A percentile compares a stretch with the other conserved stretches of the same genome.
These are phyloP conservation scores for Eremochloa ophiuroides DNA, from an alignment of 176 grass and related monocot species.

Conservation along the genomic window DNA sequence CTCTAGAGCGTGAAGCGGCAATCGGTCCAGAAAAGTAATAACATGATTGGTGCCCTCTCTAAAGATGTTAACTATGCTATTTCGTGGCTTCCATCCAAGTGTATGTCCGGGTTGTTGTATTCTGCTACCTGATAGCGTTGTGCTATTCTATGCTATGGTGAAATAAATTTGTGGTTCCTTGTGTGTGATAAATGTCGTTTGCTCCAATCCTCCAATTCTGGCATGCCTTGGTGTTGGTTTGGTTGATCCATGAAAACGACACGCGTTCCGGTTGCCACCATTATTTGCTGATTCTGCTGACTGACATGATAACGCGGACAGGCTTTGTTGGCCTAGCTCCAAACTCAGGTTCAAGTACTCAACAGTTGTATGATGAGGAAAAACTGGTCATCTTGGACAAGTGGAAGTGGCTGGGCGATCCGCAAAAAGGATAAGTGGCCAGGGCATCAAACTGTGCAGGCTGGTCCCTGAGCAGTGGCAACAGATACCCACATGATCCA, in stretches of 20 bases:
- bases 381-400: conserved; percentile 11
- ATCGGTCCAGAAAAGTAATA: background rate
- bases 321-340: background rate
- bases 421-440: background rate
- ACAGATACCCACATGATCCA: background rate
- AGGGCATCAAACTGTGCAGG: conserved; percentile 9
- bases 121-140: background rate
- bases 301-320: background rate
- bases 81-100: conserved; percentile 1
- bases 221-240: background rate
- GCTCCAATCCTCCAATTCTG: background rate
- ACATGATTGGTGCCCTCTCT: background rate
- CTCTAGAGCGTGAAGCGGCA: background rate
- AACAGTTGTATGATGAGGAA: conserved; percentile 19
- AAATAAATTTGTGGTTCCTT: conserved; percentile 4
- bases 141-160: background rate
- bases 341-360: background rate
- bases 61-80: background rate
- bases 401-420: conserved; percentile 8
- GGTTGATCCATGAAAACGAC: background rate
- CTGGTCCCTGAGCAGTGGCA: background rate
- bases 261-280: background rate
- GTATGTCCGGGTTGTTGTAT: conserved; percentile 10
- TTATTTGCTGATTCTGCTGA: background rate
- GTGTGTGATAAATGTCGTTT: background rate